Conservation (phyloP, 2,329 filamentous ascomycete species). For the Metarhizium humberi region DNA sequence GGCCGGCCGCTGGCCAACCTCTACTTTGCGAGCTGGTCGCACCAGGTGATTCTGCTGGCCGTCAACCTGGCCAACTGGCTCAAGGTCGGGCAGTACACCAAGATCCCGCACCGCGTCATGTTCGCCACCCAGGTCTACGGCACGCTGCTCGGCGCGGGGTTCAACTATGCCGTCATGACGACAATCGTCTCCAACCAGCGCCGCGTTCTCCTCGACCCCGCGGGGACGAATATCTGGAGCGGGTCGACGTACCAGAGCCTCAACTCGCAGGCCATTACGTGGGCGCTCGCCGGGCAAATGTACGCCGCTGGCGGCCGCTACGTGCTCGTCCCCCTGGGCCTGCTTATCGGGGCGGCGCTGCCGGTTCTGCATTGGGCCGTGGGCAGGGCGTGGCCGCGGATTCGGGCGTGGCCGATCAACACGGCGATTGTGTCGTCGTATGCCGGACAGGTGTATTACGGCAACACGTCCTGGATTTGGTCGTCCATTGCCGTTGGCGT, state of each 20-base stretch:
- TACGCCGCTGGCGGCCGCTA: conserved; percentile 29
- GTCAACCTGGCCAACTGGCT: conserved; percentile 43
- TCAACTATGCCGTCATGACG: conserved; percentile 38
- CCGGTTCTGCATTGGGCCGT: conserved; percentile 16
- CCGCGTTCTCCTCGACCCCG: conserved; percentile 28
- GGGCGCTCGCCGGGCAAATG: conserved; percentile 29
- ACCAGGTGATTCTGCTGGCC: conserved; percentile 42
- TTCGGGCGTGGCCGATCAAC: too few relatives aligned
- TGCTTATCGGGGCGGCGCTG: conserved; percentile 26
- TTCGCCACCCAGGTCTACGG: conserved; percentile 29
- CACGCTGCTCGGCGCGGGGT: conserved; percentile 28
- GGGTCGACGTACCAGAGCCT: conserved; percentile 36
- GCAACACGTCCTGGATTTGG: too few relatives aligned
- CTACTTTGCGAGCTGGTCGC: conserved; percentile 51
- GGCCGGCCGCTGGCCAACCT: conserved; percentile 44
- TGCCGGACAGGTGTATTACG: too few relatives aligned
- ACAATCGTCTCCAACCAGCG: conserved; percentile 32
- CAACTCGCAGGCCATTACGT: conserved; percentile 26
- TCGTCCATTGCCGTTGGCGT: conserved; percentile 26
- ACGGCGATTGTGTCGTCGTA: too few relatives aligned
- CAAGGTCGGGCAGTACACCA: conserved; percentile 47
- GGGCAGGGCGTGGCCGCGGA: not conserved
- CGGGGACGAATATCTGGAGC: conserved; percentile 36
- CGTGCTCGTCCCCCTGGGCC: conserved; percentile 26
- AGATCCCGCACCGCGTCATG: conserved; percentile 31